A percentile compares a stretch with the other conserved stretches of the same genome.
phyloP scores from a whole-genome alignment of 306 rosid genomes.

The Vicia sativa region DNA sequence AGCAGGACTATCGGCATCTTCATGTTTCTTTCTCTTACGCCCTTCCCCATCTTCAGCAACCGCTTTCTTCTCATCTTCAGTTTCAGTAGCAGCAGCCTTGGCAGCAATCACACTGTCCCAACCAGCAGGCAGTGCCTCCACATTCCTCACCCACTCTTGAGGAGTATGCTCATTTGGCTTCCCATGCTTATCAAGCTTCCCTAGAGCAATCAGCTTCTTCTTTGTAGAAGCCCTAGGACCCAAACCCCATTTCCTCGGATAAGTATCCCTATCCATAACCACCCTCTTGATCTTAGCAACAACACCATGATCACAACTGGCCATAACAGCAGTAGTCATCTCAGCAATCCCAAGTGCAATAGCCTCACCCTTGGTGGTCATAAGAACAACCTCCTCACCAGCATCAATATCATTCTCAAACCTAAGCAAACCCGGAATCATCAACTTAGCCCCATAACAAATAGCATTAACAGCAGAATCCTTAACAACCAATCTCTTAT shows the following conservation, averaged over 20 bases:
- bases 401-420: conserved; percentile 23
- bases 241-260: conserved; percentile 27
- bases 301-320: conserved; percentile 21
- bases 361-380: conserved; percentile 21
- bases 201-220: conserved; percentile 19
- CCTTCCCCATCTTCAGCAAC: conserved; percentile 2
- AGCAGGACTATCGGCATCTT: background rate
- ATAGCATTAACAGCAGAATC: conserved; percentile 16
- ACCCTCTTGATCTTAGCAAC: conserved; percentile 26
- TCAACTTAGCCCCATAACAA: conserved; percentile 26
- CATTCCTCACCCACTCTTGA: background rate
- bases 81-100: background rate
- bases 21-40: conserved; percentile 3
- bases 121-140: conserved; percentile 1
- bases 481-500: conserved; percentile 15
- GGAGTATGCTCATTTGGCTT: conserved; percentile 9
- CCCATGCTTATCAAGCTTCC: conserved; percentile 17
- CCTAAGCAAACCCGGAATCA: conserved; percentile 19
- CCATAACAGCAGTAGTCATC: conserved; percentile 22
- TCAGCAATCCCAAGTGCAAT: conserved; percentile 16
- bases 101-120: background rate
- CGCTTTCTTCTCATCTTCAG: background rate
- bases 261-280: conserved; percentile 18
- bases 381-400: conserved; percentile 10
- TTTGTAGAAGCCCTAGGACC: conserved; percentile 16